phyloP scores from a whole-genome alignment of 2,329 filamentous ascomycete genomes.

The Fusarium miscanthi region DNA sequence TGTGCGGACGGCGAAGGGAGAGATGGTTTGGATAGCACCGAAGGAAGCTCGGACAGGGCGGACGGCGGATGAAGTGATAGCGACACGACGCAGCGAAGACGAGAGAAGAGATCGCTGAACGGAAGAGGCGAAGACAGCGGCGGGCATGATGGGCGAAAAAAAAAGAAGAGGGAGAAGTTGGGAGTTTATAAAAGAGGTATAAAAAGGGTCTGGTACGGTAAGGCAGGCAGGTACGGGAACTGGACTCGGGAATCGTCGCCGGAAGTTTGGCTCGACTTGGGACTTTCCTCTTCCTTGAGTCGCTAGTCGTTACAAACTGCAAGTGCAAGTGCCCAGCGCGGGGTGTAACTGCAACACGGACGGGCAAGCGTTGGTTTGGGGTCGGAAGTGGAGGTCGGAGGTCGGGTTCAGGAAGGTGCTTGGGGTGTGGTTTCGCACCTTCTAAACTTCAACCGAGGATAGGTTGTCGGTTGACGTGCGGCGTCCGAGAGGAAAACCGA shows the following conservation, averaged over 20 bases:
- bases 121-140: slow-evolving; percentile 44
- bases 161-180: slow-evolving; percentile 31
- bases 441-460: slow-evolving; percentile 40
- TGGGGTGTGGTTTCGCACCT: slow-evolving; percentile 15
- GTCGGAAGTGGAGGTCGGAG: slow-evolving; percentile 28
- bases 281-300: slow-evolving; percentile 2
- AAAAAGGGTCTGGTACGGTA: slow-evolving; percentile 31
- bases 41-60: slow-evolving; percentile 60
- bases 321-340: slow-evolving; percentile 27
- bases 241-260: slow-evolving; percentile 41
- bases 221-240: slow-evolving; percentile 27
- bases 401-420: slow-evolving; percentile 25
- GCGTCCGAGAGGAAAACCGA: slow-evolving; percentile 45
- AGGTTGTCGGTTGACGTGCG: slow-evolving; percentile 42
- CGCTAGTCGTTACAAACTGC: slow-evolving; percentile 9
- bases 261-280: slow-evolving; percentile 23
- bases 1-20: slow-evolving; percentile 73
- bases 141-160: slow-evolving; percentile 45
- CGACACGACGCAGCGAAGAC: slow-evolving; percentile 46
- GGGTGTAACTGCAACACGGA: slow-evolving; percentile 19
- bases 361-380: slow-evolving; percentile 30
- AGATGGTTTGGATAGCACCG: slow-evolving; percentile 52
- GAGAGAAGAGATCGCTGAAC: slow-evolving; percentile 49
- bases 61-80: slow-evolving; percentile 41
- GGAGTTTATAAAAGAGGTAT: slow-evolving; percentile 43